A percentile compares a stretch with the other conserved stretches of the same genome.
Evolutionary conservation across 129 eudicot genomes (phyloP).

Genomic region (Apium graveolens): DNA sequence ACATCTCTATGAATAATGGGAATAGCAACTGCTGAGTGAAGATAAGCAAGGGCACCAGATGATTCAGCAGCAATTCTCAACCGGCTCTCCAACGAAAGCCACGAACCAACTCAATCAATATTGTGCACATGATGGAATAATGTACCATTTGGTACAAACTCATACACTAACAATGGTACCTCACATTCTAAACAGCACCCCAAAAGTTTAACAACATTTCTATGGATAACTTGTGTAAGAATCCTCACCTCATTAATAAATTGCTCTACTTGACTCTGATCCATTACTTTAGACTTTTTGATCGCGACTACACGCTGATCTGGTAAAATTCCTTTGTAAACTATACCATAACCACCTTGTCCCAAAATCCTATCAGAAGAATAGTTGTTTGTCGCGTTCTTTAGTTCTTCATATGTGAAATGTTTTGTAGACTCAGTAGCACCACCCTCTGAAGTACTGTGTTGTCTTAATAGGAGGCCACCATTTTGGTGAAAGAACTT

Average conservation of each 20-base stretch:
- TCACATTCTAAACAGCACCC: slow-evolving; percentile 53
- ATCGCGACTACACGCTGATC: slow-evolving; percentile 41
- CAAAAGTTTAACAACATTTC: slow-evolving; percentile 41
- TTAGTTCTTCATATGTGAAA: slow-evolving; percentile 33
- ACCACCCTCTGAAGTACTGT: slow-evolving; percentile 17
- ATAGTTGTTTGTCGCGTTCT: slow-evolving; percentile 42
- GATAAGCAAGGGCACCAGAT: no score
- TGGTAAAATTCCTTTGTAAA: slow-evolving; percentile 28
- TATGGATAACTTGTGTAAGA: slow-evolving; percentile 40
- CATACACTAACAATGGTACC: slow-evolving; percentile 48
- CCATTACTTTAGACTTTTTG: slow-evolving; percentile 37
- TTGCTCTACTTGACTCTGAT: slow-evolving; percentile 42
- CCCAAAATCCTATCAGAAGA: slow-evolving; percentile 34
- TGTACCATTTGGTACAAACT: slow-evolving; percentile 29
- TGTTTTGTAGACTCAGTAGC: slow-evolving; percentile 28
- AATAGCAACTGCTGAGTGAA: no score
- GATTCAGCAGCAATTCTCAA: slow-evolving; percentile 14
- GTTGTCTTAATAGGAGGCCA: slow-evolving; percentile 29
- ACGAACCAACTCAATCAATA: slow-evolving; percentile 14
- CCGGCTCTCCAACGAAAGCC: slow-evolving; percentile 44
- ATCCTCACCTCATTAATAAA: slow-evolving; percentile 48
- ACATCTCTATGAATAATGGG: no score
- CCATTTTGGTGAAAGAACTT: slow-evolving; percentile 38
- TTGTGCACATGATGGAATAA: slow-evolving; percentile 28
- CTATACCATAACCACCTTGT: slow-evolving; percentile 38